Evolutionary conservation across 495 filamentous ascomycete species (phyloP), one percentile per base, ranked within the genome.

Genomic region (Aspergillus ellipticus): DNA sequence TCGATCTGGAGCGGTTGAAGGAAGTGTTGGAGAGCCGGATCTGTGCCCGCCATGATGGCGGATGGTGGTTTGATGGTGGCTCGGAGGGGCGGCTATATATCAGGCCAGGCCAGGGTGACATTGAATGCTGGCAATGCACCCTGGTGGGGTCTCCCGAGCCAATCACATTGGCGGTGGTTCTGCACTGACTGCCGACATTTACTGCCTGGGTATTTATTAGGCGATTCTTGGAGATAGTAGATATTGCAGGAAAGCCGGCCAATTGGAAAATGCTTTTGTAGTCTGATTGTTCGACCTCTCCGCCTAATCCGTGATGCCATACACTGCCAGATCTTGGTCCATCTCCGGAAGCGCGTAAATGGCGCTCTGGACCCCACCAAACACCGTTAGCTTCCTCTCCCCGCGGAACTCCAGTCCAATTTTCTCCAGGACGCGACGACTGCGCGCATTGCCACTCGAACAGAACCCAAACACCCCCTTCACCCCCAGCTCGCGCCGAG

Each of bases 401-500:
- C 42, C 42, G 4, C 42, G n/a, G 7, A 9, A 7, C 42, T 21
- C 42, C 17, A 45, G 17, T 16, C 42, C 42, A 45, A 45, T 45
- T 6, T 45, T 45, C 42, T 21, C 42, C 16, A 45, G 17, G 2
- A 21, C 16, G n/a, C 16, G n/a, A 0, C 42, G 42, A 45, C 42
- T 45, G 16, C n/a, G 1, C 42, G 8, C 42, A 20, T 20, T 13
- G 5, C 6, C 17, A 3, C 5, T 4, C 15, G 2, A 7, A 45
- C 42, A 45, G 17, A 45, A 21, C 16, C 42, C 42, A 45, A 20
- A 45, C 17, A 45, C 42, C 42, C 42, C 42, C 24, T 61, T 47
- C 7, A 69, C 48, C 0, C 65, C 66, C 15, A 53, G 50, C 7
- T 62, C 60, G 17, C 15, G 28, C 21, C 48, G 58, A 2, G 64